phyloP scores from a whole-genome alignment of 164 flowering plant species.

The Aristolochia californica region DNA sequence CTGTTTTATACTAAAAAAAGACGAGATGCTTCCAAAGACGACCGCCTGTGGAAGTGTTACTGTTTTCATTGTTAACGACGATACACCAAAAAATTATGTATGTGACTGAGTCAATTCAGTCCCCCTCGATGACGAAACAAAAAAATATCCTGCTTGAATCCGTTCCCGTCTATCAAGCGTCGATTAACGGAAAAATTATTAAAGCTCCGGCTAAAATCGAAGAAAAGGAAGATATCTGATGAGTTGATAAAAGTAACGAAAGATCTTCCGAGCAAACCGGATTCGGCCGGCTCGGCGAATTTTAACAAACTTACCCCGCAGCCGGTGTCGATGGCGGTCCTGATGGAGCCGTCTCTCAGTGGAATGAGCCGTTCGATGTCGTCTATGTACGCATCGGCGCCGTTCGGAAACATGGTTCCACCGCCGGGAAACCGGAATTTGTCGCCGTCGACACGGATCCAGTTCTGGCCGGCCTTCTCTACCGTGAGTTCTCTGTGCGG shows the following conservation, averaged over 20 bases:
- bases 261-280: too few relatives aligned
- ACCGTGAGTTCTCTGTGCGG: constrained; percentile 77
- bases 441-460: constrained; percentile 67
- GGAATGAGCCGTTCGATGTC: constrained; percentile 68
- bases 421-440: constrained; percentile 91
- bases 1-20: too few relatives aligned
- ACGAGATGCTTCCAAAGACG: too few relatives aligned
- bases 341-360: constrained; percentile 57
- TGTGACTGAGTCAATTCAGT: too few relatives aligned
- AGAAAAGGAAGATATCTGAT: not conserved
- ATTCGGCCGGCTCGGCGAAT: too few relatives aligned
- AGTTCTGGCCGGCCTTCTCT: constrained; percentile 88
- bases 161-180: not conserved
- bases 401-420: constrained; percentile 93
- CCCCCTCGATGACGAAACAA: too few relatives aligned
- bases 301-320: constrained; percentile 92
- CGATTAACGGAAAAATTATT: too few relatives aligned
- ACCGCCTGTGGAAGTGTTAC: too few relatives aligned
- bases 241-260: too few relatives aligned
- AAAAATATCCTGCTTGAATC: too few relatives aligned
- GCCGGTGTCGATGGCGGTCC: constrained; percentile 98
- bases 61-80: too few relatives aligned
- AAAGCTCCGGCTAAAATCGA: not conserved
- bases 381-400: constrained; percentile 81
- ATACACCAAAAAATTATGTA: too few relatives aligned